These are phyloP conservation scores for Candida sonorensis DNA, from an alignment of 805 yeast genomes.

Conservation along the genomic window DNA sequence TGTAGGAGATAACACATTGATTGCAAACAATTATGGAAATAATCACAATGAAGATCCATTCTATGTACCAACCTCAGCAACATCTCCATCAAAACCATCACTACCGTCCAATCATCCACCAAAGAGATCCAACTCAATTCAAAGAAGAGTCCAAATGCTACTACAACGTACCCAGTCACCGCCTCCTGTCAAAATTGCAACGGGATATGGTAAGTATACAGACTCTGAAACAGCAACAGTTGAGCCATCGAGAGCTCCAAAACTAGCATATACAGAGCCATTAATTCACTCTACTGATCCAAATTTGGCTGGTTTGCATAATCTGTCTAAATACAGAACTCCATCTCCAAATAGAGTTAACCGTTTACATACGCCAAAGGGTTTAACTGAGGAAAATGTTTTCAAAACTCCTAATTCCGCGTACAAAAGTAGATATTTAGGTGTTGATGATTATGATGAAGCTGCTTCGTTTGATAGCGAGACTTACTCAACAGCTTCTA, in stretches of 20 bases:
- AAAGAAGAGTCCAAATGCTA: constrained; percentile 46
- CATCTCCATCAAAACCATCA: constrained; percentile 6
- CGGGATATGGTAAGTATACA: constrained; percentile 77
- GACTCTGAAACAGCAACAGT: too few relatives aligned
- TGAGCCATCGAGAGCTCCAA: too few relatives aligned
- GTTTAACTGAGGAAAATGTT: constrained; percentile 1
- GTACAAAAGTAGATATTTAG: too few relatives aligned
- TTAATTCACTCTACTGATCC: too few relatives aligned
- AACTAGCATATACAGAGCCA: too few relatives aligned
- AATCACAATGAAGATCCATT: not conserved
- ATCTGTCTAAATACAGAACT: constrained; percentile 4
- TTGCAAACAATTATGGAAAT: too few relatives aligned
- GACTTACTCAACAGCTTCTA: too few relatives aligned
- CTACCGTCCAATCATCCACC: constrained; percentile 20
- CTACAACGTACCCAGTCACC: constrained; percentile 37
- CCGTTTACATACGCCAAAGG: not conserved
- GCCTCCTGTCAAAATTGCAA: constrained; percentile 54
- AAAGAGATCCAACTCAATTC: constrained; percentile 37
- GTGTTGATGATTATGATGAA: too few relatives aligned
- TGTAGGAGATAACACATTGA: constrained; percentile 2
- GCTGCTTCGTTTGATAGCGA: too few relatives aligned
- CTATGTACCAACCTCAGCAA: not conserved
- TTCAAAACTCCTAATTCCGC: constrained; percentile 1
- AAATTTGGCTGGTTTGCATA: too few relatives aligned
- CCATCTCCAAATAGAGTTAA: constrained; percentile 10